Evolutionary conservation across 257 asterid species (phyloP).

Genomic region (Salvia miltiorrhiza): DNA sequence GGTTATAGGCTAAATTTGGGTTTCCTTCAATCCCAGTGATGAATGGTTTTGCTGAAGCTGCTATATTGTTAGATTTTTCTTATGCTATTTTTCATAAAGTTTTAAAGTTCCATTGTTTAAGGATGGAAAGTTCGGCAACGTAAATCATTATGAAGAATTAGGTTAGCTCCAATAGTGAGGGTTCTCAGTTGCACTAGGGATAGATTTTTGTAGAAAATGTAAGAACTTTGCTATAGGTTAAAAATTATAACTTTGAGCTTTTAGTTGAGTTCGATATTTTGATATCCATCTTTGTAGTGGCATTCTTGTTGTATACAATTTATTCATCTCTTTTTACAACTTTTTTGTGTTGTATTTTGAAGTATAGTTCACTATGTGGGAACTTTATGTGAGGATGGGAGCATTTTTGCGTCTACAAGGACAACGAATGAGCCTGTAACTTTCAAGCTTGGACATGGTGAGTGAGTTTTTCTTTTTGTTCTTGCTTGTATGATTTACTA

Average conservation of each 20-base stretch:
- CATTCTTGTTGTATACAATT: not conserved
- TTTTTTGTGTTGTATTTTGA: constrained; percentile 23
- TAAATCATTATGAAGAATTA: not conserved
- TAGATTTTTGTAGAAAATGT: not conserved
- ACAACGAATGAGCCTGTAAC: constrained; percentile 38
- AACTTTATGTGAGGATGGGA: constrained; percentile 43
- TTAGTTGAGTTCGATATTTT: not conserved
- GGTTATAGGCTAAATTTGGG: not conserved
- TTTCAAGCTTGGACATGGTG: constrained; percentile 60
- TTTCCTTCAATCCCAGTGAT: not conserved
- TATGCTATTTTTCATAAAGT: not conserved
- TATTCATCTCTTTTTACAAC: not conserved
- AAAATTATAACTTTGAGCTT: constrained; percentile 5
- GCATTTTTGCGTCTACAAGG: constrained; percentile 46
- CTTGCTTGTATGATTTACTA: not conserved
- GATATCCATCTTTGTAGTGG: not conserved
- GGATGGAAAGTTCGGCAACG: not conserved
- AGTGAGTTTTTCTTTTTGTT: constrained; percentile 12
- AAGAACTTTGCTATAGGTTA: not conserved
- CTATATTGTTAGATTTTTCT: not conserved
- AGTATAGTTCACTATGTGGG: constrained; percentile 63
- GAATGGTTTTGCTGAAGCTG: not conserved
- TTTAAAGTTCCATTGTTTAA: not conserved
- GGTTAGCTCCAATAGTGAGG: not conserved
- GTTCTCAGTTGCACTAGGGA: not conserved